Evolutionary conservation across 1,139 yeast species (phyloP), one percentile per base, ranked within the genome.

Genomic region (Nakaseomyces uthaithaninus): DNA sequence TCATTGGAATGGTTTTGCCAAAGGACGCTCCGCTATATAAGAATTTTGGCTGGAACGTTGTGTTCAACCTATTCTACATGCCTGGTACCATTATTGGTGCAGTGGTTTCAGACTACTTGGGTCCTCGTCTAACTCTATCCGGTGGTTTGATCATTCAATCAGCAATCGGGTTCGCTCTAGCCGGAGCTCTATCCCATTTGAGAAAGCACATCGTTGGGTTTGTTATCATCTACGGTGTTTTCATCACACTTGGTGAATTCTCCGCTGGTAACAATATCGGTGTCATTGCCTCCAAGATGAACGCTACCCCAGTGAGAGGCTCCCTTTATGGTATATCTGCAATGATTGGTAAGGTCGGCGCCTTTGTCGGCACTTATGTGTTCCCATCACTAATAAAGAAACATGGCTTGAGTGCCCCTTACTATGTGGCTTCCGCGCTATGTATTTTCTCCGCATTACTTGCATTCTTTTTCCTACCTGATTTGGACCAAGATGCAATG

Each of bases 221-320:
- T 56, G 80, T 78, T 36, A 91, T 86, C 28, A 81, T 83, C 16
- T 87, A 80, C 57, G 97, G 96, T 66, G 75, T 89, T 48, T 89
- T 87, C 62, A 67, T 77, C 57, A 69, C 95, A 5, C 69, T 85
- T 37, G 97, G 97, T 53, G 96, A 89, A 63, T 83, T 87, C 62
- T 95, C 95, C 19, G 89, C 95, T 12, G 97, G 97, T 65, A 86
- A 87, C 63, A 85, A 84, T 63, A 80, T 83, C 60, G 96, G 96
- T 51, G 66, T 83, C 44, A 69, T 89, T 47, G 94, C 95, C 20
- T 74, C 95, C 30, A 87, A 87, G 64, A 81, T 94, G 23, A 74
- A 80, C 39, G 83, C 95, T 33, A 81, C 95, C 12, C 78, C 94
- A 20, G 74, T 87, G 42, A 78, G 96, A 66, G 96, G 96, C 45